Evolutionary conservation across 495 filamentous ascomycete species (phyloP).

Genomic region (Tuber borchii): DNA sequence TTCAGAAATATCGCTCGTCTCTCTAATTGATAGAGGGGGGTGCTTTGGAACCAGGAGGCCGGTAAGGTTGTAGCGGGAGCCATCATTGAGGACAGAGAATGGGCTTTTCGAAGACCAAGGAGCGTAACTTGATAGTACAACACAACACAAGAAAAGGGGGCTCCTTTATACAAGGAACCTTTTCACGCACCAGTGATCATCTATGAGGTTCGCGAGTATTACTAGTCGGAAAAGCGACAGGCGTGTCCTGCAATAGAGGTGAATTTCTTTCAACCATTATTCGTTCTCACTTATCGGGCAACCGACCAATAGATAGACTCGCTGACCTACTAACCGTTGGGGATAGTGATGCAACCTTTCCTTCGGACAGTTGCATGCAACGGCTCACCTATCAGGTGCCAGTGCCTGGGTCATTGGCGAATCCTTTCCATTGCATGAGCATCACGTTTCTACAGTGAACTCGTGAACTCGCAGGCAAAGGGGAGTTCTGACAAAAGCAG

Average conservation of each 20-base stretch:
- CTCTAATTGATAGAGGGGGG: constrained; percentile 49
- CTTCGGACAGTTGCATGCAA: background rate
- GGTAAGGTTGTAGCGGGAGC: constrained; percentile 42
- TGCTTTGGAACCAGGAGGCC: constrained; percentile 46
- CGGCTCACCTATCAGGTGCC: background rate
- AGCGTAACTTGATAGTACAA: background rate
- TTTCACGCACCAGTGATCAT: background rate
- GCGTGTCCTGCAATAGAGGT: background rate
- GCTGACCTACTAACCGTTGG: background rate
- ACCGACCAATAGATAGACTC: background rate
- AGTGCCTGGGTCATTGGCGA: background rate
- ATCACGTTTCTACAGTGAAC: background rate
- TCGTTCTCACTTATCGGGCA: background rate
- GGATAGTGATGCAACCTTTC: background rate
- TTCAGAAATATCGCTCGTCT: constrained; percentile 53
- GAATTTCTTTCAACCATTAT: background rate
- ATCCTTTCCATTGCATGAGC: background rate
- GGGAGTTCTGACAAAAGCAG: background rate
- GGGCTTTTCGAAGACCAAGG: background rate
- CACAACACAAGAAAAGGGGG: background rate
- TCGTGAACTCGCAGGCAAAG: background rate
- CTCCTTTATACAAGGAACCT: background rate
- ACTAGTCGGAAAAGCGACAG: background rate
- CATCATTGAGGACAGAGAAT: background rate
- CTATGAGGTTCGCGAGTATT: background rate